phyloP scores from a whole-genome alignment of 2,329 filamentous ascomycete species.

The Talaromyces amestolkiae region DNA sequence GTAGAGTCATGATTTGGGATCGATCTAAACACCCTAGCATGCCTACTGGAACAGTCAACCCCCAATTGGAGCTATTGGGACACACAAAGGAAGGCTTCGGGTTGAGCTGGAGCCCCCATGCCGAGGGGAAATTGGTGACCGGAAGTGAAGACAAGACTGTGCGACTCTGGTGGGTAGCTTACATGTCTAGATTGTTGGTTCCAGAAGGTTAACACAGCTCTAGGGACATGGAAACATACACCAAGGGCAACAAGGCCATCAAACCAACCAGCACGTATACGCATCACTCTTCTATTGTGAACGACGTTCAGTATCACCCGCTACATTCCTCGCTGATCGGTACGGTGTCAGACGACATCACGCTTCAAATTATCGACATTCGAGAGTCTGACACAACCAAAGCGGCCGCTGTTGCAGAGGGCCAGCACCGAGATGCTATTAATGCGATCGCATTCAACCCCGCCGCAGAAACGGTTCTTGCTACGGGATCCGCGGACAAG shows the following conservation, averaged over 20 bases:
- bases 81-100: conserved; percentile 90
- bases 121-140: conserved; percentile 76
- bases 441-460: conserved; percentile 97
- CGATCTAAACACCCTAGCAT: conserved; percentile 85
- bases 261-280: conserved; percentile 73
- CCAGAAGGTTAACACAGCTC: background rate
- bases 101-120: conserved; percentile 85
- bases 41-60: conserved; percentile 70
- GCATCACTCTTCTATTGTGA: conserved; percentile 87
- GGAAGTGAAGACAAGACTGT: conserved; percentile 92
- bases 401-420: conserved; percentile 65
- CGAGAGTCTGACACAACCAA: conserved; percentile 64
- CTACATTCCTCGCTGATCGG: conserved; percentile 81
- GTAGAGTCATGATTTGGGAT: conserved; percentile 88
- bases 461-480: conserved; percentile 81
- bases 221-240: conserved; percentile 78
- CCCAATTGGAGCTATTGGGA: conserved; percentile 80
- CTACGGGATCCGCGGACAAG: conserved; percentile 92
- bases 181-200: background rate
- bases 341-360: conserved; percentile 91
- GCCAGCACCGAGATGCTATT: conserved; percentile 86
- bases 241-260: conserved; percentile 66
- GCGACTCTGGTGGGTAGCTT: conserved; percentile 69
- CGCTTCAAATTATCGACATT: conserved; percentile 87
- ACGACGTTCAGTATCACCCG: conserved; percentile 95